A percentile compares a stretch with the other conserved stretches of the same genome.
These are phyloP conservation scores for Phytophthora chlamydospora DNA, from an alignment of 352 stramenopile genomes.

Conservation along the genomic window DNA sequence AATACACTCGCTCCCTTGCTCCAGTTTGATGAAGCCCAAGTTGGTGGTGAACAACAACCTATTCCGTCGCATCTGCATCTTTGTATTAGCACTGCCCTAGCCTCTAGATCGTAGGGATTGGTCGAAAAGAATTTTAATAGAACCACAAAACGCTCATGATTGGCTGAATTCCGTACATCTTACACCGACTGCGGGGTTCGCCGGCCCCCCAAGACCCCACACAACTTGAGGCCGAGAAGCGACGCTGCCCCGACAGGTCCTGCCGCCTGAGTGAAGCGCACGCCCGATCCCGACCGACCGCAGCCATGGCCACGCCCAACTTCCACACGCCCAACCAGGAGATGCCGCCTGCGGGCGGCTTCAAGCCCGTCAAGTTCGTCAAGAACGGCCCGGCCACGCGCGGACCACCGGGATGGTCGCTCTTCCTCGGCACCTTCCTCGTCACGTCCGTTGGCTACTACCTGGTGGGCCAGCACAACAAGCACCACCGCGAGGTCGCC, in stretches of 20 bases:
- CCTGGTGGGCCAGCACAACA: constrained; percentile 81
- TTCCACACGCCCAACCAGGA: constrained; percentile 79
- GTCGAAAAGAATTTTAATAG: background rate
- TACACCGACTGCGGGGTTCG: background rate
- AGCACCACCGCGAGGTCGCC: constrained; percentile 62
- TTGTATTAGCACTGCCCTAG: too few species aligned
- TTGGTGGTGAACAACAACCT: constrained; percentile 42
- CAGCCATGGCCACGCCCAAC: constrained; percentile 82
- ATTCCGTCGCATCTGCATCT: constrained; percentile 10
- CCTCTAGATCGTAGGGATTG: too few species aligned
- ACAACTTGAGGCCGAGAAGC: constrained; percentile 34
- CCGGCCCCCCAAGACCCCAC: constrained; percentile 15
- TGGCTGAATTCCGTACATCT: too few species aligned
- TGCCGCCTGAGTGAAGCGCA: background rate
- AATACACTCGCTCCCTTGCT: background rate
- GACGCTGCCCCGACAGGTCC: constrained; percentile 11
- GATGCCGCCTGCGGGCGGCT: constrained; percentile 83
- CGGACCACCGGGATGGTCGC: constrained; percentile 77
- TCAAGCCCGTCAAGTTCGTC: constrained; percentile 70
- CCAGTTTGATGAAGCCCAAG: constrained; percentile 17
- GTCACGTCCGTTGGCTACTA: constrained; percentile 81
- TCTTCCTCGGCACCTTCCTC: constrained; percentile 78
- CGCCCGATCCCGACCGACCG: background rate
- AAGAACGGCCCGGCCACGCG: constrained; percentile 69
- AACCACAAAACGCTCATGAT: too few species aligned